Conservation (phyloP, 371 early-diverging fungal species). For the Quaeritorhiza haematococci region DNA sequence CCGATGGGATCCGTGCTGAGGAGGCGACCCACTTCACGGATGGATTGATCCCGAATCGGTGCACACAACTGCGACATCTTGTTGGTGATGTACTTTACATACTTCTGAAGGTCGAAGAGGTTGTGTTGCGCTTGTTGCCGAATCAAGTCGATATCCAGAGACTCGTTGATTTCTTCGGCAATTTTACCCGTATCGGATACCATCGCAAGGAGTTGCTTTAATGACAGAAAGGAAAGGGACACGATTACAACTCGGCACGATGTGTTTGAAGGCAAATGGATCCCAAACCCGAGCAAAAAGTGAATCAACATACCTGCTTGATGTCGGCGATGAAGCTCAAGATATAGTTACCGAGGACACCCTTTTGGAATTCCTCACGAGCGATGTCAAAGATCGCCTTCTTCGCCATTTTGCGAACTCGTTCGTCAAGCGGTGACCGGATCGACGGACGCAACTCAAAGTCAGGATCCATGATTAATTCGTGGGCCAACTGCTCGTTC, state of each 20-base stretch:
- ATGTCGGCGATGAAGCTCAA: conserved; percentile 50
- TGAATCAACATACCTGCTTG: conserved; percentile 41
- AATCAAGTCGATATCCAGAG: conserved; percentile 54
- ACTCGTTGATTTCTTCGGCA: conserved; percentile 46
- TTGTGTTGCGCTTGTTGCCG: conserved; percentile 48
- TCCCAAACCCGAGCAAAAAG: background rate
- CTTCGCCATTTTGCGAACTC: conserved; percentile 48
- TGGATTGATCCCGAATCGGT: conserved; percentile 63
- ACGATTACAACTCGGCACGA: background rate
- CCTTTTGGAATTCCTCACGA: conserved; percentile 43
- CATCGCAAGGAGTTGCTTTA: conserved; percentile 42
- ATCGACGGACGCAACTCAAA: conserved; percentile 49
- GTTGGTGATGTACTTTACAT: conserved; percentile 40
- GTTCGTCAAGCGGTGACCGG: conserved; percentile 46
- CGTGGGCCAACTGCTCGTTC: conserved; percentile 73
- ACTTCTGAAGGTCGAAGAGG: conserved; percentile 41
- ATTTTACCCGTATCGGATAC: conserved; percentile 33
- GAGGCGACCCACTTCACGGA: conserved; percentile 32
- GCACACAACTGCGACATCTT: conserved; percentile 68
- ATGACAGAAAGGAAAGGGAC: background rate
- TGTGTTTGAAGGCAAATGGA: background rate
- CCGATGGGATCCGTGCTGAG: conserved; percentile 23
- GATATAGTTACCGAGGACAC: conserved; percentile 34
- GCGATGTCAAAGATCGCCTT: conserved; percentile 63
- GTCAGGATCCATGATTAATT: conserved; percentile 70